Evolutionary conservation across 2,329 filamentous ascomycete genomes (phyloP).

Genomic region (Sporothrix brunneoviolacea): DNA sequence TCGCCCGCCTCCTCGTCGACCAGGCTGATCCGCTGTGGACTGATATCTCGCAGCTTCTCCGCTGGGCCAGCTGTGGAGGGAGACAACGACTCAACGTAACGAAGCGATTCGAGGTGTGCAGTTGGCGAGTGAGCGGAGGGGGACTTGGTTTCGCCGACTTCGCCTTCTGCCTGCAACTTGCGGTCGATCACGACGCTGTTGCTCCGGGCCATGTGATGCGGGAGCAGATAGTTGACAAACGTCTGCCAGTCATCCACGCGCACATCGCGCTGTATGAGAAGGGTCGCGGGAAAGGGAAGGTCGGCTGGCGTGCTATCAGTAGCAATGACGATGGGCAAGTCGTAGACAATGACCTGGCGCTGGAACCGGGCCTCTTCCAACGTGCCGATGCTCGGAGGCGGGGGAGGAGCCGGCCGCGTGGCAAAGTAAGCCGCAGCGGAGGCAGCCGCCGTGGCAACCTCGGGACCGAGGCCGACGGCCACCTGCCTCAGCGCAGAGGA

Average conservation of each 20-base stretch:
- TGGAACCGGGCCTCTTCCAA: conserved; percentile 5
- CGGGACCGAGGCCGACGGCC: not conserved
- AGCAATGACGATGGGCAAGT: conserved; percentile 27
- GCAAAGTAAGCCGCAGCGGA: conserved; percentile 42
- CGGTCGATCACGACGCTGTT: conserved; percentile 36
- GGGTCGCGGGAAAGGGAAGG: conserved; percentile 34
- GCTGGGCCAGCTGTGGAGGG: too few relatives aligned
- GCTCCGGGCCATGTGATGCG: conserved; percentile 34
- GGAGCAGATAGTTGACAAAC: conserved; percentile 51
- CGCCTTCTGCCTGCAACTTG: conserved; percentile 39
- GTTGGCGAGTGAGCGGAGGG: too few relatives aligned
- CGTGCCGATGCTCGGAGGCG: conserved; percentile 9
- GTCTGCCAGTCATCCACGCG: conserved; percentile 51
- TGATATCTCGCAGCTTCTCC: not conserved
- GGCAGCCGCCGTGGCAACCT: conserved; percentile 20
- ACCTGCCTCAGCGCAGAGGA: conserved; percentile 12
- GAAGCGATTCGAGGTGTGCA: conserved; percentile 8
- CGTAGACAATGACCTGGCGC: conserved; percentile 24
- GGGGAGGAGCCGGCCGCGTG: conserved; percentile 31
- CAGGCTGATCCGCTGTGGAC: not conserved
- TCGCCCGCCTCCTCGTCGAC: not conserved
- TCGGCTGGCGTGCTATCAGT: conserved; percentile 33
- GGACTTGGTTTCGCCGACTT: conserved; percentile 18
- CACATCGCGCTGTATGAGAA: conserved; percentile 38
- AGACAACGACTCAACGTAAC: too few relatives aligned